Percentiles rank a stretch among this genome's conserved stretches.
Evolutionary conservation across 2,329 filamentous ascomycete genomes (phyloP).

Genomic region (Diaporthe australafricana): DNA sequence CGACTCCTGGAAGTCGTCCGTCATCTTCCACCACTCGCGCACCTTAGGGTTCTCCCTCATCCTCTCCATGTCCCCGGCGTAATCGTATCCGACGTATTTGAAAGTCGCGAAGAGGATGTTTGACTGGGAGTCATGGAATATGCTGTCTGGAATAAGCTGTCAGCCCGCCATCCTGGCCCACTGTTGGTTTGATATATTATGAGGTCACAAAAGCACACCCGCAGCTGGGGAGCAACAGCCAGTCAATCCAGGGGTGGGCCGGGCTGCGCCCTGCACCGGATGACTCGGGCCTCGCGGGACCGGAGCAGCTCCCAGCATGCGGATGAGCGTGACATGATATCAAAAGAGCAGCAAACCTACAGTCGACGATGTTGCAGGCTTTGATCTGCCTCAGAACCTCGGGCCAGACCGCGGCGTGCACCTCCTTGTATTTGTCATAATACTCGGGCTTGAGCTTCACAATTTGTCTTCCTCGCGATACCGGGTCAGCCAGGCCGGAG

Average conservation of each 20-base stretch:
- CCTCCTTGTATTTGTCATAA: slow-evolving; percentile 77
- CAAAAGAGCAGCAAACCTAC: slow-evolving; percentile 54
- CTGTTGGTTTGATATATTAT: background rate
- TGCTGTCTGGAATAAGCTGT: slow-evolving; percentile 66
- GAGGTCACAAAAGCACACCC: background rate
- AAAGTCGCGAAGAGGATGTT: slow-evolving; percentile 79
- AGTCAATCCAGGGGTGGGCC: background rate
- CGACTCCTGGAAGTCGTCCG: slow-evolving; percentile 78
- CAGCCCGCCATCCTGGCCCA: background rate
- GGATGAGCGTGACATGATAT: background rate
- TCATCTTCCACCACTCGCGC: slow-evolving; percentile 84
- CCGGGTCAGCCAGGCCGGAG: slow-evolving; percentile 59
- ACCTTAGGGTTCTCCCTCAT: slow-evolving; percentile 81
- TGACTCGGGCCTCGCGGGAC: background rate
- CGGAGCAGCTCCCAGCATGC: background rate
- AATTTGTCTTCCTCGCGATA: slow-evolving; percentile 68
- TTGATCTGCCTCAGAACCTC: slow-evolving; percentile 82
- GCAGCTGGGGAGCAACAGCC: background rate
- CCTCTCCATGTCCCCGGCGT: slow-evolving; percentile 78
- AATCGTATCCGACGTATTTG: slow-evolving; percentile 82
- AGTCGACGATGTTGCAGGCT: slow-evolving; percentile 80
- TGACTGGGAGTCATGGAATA: slow-evolving; percentile 74
- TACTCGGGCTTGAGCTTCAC: slow-evolving; percentile 77
- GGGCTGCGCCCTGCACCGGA: background rate
- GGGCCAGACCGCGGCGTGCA: slow-evolving; percentile 81